phyloP scores from a whole-genome alignment of 345 rosid genomes.

The Gossypioides kirkii region DNA sequence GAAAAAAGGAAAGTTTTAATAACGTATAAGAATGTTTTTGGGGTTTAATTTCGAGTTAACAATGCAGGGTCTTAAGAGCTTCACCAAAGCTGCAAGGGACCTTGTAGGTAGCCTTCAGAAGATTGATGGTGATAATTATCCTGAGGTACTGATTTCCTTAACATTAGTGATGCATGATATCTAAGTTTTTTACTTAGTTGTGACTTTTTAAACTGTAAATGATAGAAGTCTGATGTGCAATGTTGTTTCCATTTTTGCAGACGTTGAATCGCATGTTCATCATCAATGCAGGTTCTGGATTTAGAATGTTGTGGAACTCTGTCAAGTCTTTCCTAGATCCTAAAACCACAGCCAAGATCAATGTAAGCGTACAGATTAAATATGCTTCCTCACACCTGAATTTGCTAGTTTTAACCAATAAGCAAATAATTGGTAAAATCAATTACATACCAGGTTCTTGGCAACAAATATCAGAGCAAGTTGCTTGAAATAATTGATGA shows the following conservation, averaged over 20 bases:
- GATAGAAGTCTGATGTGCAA: constrained; percentile 3
- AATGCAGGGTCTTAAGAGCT: constrained; percentile 76
- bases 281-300: constrained; percentile 97
- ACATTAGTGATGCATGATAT: not conserved
- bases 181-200: not conserved
- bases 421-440: constrained; percentile 6
- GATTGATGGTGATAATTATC: constrained; percentile 90
- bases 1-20: not conserved
- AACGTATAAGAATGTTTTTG: not conserved
- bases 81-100: constrained; percentile 89
- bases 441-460: constrained; percentile 61
- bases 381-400: constrained; percentile 1
- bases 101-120: constrained; percentile 75
- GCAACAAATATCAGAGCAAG: constrained; percentile 88
- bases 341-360: constrained; percentile 89
- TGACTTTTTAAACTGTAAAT: not conserved
- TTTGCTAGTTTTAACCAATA: constrained; percentile 5
- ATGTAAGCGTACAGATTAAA: constrained; percentile 41
- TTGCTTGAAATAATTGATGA: constrained; percentile 89
- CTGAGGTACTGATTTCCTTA: constrained; percentile 54
- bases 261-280: constrained; percentile 95
- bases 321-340: constrained; percentile 95
- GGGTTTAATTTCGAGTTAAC: constrained; percentile 6
- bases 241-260: constrained; percentile 30
- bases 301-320: constrained; percentile 97